Conservation (phyloP, 768 basidiomycete genomes). For the Arthromyces matolae region DNA sequence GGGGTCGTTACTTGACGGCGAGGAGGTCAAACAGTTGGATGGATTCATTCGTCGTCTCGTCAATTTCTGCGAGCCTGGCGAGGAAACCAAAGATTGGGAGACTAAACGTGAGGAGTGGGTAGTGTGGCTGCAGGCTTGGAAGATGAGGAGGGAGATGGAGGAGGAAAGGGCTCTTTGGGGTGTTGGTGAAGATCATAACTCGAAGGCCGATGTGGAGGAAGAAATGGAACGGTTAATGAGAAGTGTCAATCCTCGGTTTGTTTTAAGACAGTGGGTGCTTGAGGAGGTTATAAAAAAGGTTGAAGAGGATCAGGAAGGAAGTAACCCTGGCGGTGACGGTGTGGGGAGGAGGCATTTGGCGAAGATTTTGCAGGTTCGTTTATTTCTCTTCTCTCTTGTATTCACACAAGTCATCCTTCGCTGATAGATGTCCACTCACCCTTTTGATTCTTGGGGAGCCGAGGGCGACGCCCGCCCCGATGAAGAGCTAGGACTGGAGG, state of each 20-base stretch:
- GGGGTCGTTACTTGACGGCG: not conserved
- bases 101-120: conserved; percentile 51
- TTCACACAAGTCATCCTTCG: not conserved
- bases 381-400: not conserved
- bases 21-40: conserved; percentile 26
- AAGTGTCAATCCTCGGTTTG: conserved; percentile 82
- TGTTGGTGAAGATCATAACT: conserved; percentile 7
- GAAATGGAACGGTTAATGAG: conserved; percentile 50
- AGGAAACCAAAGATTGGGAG: conserved; percentile 26
- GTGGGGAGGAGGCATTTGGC: conserved; percentile 67
- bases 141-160: conserved; percentile 53
- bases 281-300: conserved; percentile 86
- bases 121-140: conserved; percentile 63
- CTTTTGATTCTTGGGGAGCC: conserved; percentile 86
- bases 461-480: conserved; percentile 44
- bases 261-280: conserved; percentile 91
- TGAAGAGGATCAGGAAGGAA: conserved; percentile 58
- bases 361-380: conserved; percentile 76
- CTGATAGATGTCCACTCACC: conserved; percentile 79
- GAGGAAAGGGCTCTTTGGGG: conserved; percentile 38
- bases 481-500: conserved; percentile 50
- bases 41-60: conserved; percentile 39
- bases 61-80: conserved; percentile 42
- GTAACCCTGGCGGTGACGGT: no score
- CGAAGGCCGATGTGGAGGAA: conserved; percentile 33